Conservation (phyloP, 1,284 basidiomycete species). For the Cryptococcus jaspeensis region DNA sequence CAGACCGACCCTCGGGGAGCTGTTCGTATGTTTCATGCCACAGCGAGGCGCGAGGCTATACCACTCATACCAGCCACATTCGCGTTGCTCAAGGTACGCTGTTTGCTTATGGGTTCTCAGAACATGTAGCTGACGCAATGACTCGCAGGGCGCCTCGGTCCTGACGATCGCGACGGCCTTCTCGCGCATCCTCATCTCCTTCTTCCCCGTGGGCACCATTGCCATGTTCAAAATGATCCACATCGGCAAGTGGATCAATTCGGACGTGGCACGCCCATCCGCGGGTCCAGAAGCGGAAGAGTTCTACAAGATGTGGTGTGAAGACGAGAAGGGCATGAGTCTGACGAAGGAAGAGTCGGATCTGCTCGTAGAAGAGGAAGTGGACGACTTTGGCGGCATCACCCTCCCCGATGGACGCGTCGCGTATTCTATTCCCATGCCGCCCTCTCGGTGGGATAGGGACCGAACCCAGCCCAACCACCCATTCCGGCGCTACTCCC, state of each 20-base stretch:
- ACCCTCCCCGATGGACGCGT: conserved; percentile 28
- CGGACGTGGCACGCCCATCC: conserved; percentile 26
- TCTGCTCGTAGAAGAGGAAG: conserved; percentile 14
- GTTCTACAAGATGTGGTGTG: conserved; percentile 48
- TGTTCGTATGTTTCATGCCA: conserved; percentile 36
- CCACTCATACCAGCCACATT: conserved; percentile 43
- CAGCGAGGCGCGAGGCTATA: conserved; percentile 38
- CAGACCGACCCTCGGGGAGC: not conserved
- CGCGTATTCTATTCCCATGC: conserved; percentile 28
- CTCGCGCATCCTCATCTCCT: conserved; percentile 47
- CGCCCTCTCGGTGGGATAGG: conserved; percentile 4
- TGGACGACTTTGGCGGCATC: conserved; percentile 21
- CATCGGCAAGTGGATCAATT: conserved; percentile 26
- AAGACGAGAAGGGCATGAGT: conserved; percentile 31
- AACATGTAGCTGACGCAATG: not conserved
- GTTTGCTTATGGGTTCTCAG: not conserved
- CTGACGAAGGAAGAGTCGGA: conserved; percentile 23
- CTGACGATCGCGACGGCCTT: conserved; percentile 41
- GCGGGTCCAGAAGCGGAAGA: conserved; percentile 37
- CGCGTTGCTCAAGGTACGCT: conserved; percentile 44
- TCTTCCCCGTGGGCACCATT: conserved; percentile 46
- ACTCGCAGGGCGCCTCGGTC: conserved; percentile 54
- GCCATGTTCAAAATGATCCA: conserved; percentile 29
- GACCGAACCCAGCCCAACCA: not conserved
- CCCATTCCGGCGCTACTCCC: not conserved